Conservation (phyloP, 1,284 basidiomycete genomes). For the Cerrena zonata region DNA sequence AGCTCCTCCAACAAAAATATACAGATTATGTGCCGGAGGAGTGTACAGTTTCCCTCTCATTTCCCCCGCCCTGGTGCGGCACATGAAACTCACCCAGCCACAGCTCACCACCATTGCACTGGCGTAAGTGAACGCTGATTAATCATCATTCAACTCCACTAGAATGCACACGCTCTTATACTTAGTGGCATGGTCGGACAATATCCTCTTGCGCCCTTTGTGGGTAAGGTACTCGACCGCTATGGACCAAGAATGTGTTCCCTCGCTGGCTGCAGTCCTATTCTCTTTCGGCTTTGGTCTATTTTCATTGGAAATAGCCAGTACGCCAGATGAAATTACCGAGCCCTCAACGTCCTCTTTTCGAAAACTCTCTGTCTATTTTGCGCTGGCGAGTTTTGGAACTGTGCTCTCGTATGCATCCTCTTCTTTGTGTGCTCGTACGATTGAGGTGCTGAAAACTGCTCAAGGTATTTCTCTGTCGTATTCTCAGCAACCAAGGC, state of each 20-base stretch:
- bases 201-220: constrained; percentile 57
- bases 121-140: constrained; percentile 37
- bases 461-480: constrained; percentile 62
- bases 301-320: constrained; percentile 53
- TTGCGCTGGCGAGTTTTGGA: constrained; percentile 58
- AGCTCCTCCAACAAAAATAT: not conserved
- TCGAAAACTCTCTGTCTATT: constrained; percentile 49
- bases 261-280: constrained; percentile 49
- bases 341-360: constrained; percentile 41
- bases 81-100: constrained; percentile 62
- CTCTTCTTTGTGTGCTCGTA: not conserved
- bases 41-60: constrained; percentile 73
- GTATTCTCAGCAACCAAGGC: constrained; percentile 69
- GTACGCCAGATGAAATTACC: constrained; percentile 34
- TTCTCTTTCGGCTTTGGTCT: constrained; percentile 56
- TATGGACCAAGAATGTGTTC: constrained; percentile 63
- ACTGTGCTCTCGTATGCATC: constrained; percentile 62
- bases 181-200: constrained; percentile 69
- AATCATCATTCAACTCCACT: not conserved
- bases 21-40: constrained; percentile 63
- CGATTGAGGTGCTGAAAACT: not conserved
- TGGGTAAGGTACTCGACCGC: constrained; percentile 53
- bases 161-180: not conserved
- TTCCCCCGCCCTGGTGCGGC: constrained; percentile 52
- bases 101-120: constrained; percentile 74